Evolutionary conservation across 768 basidiomycete genomes (phyloP), one percentile per base, ranked within the genome.

Genomic region (Suillus paluster): DNA sequence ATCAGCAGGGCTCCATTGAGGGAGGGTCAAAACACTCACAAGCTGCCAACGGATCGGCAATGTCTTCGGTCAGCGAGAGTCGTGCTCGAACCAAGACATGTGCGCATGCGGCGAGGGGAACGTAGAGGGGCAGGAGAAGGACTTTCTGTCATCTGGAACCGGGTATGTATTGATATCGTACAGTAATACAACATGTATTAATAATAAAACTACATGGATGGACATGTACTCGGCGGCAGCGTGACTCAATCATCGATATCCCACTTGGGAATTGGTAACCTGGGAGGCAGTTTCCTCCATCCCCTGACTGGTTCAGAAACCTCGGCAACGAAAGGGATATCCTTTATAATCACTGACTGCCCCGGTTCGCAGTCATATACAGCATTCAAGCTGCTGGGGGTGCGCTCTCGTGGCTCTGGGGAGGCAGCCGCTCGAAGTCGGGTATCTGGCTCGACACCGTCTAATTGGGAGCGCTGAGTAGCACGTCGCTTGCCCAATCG

Each of bases 261-360:
- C 73, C 73, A 74, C 61, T 71, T 74, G 25, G 73, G 73, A 46
- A 74, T 73, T 14, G 73, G 74, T 11, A 42, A 66, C 10, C 74
- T 71, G 57, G 72, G 67, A n/a, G 73, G 74, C 30, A 74, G 67
- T 46, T 67, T 64, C 27, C 69, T 66, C 71, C 74, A 74, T 5
- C 61, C 57, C 19, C 58, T 50, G 23, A 9, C 12, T 49, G 38
- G 53, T 48, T 44, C 45, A 23, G 21, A 21, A 23, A 5, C 4
- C 10, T 39, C 17, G 5, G 36, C 38, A 39, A 39, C 38, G 17
- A 17, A 19, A 27, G 54, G 54, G 27, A 55, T 17, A 4, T 25
- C 53, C 23, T 55, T 55, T 39, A 39, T 6, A 3, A 39, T 39
- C 36, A 39, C 10, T 7, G 54, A 55, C 23, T 27, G 54, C 36